Conservation (phyloP, 192 early-diverging fungal genomes). For the Backusella psychrophila region DNA sequence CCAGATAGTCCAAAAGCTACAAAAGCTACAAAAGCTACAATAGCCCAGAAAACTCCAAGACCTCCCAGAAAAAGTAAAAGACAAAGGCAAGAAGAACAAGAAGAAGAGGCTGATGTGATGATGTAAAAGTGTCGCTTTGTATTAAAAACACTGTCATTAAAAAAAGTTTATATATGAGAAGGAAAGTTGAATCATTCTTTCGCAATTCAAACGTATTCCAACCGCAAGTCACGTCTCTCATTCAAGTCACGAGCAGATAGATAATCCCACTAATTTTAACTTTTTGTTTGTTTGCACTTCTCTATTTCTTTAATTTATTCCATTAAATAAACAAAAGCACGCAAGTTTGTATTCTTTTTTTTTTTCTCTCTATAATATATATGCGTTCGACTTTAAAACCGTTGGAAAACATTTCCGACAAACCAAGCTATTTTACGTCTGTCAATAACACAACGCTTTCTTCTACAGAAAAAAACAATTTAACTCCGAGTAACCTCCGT, state of each 20-base stretch:
- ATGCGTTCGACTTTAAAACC: constrained; percentile 2
- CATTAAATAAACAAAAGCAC: neutral
- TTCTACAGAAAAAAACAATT: neutral
- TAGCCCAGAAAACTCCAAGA: too few species aligned
- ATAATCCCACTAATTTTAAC: neutral
- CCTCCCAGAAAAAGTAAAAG: too few species aligned
- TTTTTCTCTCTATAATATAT: neutral
- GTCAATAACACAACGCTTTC: neutral
- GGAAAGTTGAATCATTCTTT: too few species aligned
- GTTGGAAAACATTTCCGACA: constrained; percentile 3
- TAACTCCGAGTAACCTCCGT: constrained; percentile 5
- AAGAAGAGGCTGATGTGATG: too few species aligned
- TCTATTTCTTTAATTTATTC: constrained; percentile 1
- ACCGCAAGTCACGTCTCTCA: neutral
- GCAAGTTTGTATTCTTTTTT: neutral
- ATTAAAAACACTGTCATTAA: too few species aligned
- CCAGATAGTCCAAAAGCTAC: too few species aligned
- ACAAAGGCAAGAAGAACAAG: too few species aligned
- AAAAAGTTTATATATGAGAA: too few species aligned
- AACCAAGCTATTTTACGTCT: neutral
- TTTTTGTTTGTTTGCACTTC: neutral
- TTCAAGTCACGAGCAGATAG: neutral
- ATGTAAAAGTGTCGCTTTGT: too few species aligned
- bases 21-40: too few species aligned
- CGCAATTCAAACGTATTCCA: too few species aligned